Evolutionary conservation across 345 rosid genomes (phyloP).

Genomic region (Lagerstroemia speciosa): DNA sequence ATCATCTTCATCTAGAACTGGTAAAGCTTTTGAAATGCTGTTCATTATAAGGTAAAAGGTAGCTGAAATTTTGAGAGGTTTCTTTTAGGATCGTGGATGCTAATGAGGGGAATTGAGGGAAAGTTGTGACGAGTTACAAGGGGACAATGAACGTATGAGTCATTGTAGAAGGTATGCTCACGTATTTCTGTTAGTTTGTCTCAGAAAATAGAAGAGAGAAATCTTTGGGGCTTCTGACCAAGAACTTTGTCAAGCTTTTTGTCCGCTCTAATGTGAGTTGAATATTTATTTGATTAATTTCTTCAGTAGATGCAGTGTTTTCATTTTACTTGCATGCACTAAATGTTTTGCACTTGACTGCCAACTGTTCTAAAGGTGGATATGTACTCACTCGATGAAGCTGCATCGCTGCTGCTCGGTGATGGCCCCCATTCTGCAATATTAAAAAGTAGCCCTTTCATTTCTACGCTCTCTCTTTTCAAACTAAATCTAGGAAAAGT

Average conservation of each 20-base stretch:
- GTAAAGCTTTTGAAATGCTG: constrained; percentile 17
- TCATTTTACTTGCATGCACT: background rate
- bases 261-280: constrained; percentile 63
- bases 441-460: constrained; percentile 53
- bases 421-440: constrained; percentile 59
- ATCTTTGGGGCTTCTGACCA: constrained; percentile 78
- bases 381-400: constrained; percentile 74
- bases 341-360: background rate
- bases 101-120: background rate
- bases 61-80: background rate
- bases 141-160: background rate
- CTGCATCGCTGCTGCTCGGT: constrained; percentile 69
- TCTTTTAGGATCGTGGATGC: background rate
- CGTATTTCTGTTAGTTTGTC: background rate
- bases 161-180: background rate
- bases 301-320: background rate
- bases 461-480: background rate
- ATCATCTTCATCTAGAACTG: constrained; percentile 33
- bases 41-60: background rate
- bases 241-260: constrained; percentile 85
- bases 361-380: constrained; percentile 26
- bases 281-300: too few relatives aligned
- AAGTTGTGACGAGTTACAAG: background rate
- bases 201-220: constrained; percentile 77
- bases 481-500: background rate